Base-by-base conservation (phyloP, 495 filamentous ascomycete species). In the Evernia prunastri region DNA sequence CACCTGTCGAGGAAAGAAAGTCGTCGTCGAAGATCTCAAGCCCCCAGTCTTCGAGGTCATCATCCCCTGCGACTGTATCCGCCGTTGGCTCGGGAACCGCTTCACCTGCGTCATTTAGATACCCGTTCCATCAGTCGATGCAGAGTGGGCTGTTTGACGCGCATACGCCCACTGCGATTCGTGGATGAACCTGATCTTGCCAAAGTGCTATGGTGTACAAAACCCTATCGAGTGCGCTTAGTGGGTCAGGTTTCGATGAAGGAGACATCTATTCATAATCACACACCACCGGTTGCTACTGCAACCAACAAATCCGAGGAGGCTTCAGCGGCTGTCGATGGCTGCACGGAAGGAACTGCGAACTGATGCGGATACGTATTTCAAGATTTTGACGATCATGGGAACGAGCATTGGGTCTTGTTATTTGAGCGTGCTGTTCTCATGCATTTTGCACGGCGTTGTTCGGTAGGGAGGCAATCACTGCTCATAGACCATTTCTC, bases 101-200 rank as follows among this genome's bases (percentile, higher is more conserved):
- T 58, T 78, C 81, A 4, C 74, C 75, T 11, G 73, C 71, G 43
- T 60, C 69, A 2, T 77, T 75, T 42, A 72, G 68, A 47, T 79
- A 80, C 68, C 70, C 72, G 36, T 80, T 78, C 54, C 69, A 78
- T 60, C 70, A 75, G 54, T 40, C 60, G 7, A 64, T 59, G 62
- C 56, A 64, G 25, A 47, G 72, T 57, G 72, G 70, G 33, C 75
- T 81, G 45, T 71, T 82, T 56, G 78, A 80, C 63, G 66, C 76
- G 49, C 77, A 79, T 63, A 72, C 77, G 23, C 78, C 79, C 12
- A 74, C 79, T 58, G 73, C 75, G 36, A 81, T 82, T 60, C 75
- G 72, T 68, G 78, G 80, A 59, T 81, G 43, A 64, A 29, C 49
- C 3, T 53, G 17, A 31, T 31, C 3, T 31, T 25, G 25, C 20